phyloP scores from a whole-genome alignment of 768 basidiomycete genomes.

The Amanita inopinata region DNA sequence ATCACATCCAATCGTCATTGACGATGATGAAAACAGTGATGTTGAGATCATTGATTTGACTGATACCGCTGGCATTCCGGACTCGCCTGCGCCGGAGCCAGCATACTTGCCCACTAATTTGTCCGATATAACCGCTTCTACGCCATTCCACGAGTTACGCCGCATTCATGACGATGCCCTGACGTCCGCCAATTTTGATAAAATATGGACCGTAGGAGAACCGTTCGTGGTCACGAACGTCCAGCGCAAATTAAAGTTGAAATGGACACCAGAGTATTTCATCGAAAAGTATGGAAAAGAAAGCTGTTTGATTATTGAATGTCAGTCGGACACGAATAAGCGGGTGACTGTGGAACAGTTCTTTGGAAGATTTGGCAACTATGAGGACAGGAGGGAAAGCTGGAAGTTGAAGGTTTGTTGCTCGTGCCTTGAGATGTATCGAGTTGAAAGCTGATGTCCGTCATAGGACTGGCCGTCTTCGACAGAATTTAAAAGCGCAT shows the following conservation, averaged over 20 bases:
- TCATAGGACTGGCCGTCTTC: slow-evolving; percentile 87
- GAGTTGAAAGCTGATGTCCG: neutral
- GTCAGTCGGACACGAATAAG: slow-evolving; percentile 60
- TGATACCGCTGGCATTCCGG: neutral
- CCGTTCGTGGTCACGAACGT: slow-evolving; percentile 73
- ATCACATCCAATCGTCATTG: too few relatives aligned
- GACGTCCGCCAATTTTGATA: slow-evolving; percentile 50
- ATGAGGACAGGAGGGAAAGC: slow-evolving; percentile 41
- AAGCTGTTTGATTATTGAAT: slow-evolving; percentile 68
- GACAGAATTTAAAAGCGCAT: slow-evolving; percentile 72
- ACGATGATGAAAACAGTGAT: slow-evolving; percentile 6
- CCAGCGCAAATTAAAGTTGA: slow-evolving; percentile 46
- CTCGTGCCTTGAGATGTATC: neutral
- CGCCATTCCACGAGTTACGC: slow-evolving; percentile 37
- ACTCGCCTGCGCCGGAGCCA: slow-evolving; percentile 3
- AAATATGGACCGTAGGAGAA: slow-evolving; percentile 63
- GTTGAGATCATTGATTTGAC: too few relatives aligned
- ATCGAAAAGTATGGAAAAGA: slow-evolving; percentile 54
- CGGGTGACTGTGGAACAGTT: slow-evolving; percentile 66
- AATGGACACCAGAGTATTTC: slow-evolving; percentile 84
- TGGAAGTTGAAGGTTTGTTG: slow-evolving; percentile 67
- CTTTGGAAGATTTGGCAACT: slow-evolving; percentile 69
- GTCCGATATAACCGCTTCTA: slow-evolving; percentile 16
- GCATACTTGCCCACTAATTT: slow-evolving; percentile 20
- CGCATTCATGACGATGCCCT: slow-evolving; percentile 40